Percentiles rank a stretch among this genome's conserved stretches.
phyloP scores from a whole-genome alignment of 441 rosid genomes.

The Daphne laureola region DNA sequence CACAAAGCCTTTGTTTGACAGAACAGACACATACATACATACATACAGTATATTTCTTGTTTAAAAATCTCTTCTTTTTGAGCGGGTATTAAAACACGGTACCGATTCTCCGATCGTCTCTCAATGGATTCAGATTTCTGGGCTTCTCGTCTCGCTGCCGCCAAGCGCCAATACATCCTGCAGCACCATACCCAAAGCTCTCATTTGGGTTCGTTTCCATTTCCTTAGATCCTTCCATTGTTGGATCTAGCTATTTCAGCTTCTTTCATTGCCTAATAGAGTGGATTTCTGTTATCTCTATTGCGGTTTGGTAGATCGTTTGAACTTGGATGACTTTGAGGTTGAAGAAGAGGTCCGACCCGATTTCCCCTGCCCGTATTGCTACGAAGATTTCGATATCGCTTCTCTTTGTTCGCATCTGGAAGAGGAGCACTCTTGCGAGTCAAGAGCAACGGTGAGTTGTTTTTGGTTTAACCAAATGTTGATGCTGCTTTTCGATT shows the following conservation, averaged over 20 bases:
- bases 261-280: neutral
- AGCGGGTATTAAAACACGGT: too few species aligned
- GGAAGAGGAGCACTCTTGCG: conserved; percentile 56
- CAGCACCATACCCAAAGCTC: conserved; percentile 43
- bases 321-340: conserved; percentile 48
- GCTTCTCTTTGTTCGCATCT: conserved; percentile 50
- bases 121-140: conserved; percentile 51
- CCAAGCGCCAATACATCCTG: conserved; percentile 38
- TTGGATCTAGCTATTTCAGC: conserved; percentile 3
- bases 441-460: conserved; percentile 45
- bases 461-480: neutral
- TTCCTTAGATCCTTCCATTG: neutral
- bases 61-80: too few species aligned
- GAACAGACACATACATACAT: too few species aligned
- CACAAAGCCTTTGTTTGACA: too few species aligned
- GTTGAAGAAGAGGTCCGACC: conserved; percentile 51
- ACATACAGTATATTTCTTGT: too few species aligned
- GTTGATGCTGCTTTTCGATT: too few species aligned
- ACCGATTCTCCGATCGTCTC: conserved; percentile 10
- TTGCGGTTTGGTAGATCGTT: conserved; percentile 29
- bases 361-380: conserved; percentile 51
- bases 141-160: conserved; percentile 48
- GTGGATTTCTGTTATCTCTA: neutral
- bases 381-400: conserved; percentile 56
- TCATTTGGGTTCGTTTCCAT: conserved; percentile 25